phyloP scores from a whole-genome alignment of 177 flowering plant genomes.

The Vitis hybrid region DNA sequence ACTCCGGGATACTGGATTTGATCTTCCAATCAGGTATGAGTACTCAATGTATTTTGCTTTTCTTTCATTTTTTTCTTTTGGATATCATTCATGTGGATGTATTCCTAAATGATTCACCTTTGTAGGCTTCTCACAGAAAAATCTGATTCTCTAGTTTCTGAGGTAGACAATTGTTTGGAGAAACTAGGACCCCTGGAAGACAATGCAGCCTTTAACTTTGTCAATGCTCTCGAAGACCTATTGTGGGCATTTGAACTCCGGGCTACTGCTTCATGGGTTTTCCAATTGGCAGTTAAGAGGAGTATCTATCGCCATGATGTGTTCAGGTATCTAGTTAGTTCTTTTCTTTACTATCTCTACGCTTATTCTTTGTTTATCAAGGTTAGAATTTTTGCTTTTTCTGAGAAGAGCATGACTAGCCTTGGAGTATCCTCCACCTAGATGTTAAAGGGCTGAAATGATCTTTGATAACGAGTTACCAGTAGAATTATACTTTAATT shows the following conservation, averaged over 20 bases:
- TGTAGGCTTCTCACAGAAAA: slow-evolving; percentile 77
- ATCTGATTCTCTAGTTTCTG: slow-evolving; percentile 54
- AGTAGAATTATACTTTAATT: too few species aligned
- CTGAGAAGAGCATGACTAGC: too few species aligned
- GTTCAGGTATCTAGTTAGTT: slow-evolving; percentile 55
- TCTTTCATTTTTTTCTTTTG: slow-evolving; percentile 1
- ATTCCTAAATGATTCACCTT: slow-evolving; percentile 12
- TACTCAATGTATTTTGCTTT: not conserved
- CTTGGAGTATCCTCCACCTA: too few species aligned
- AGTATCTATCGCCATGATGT: slow-evolving; percentile 62
- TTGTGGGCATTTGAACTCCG: slow-evolving; percentile 96
- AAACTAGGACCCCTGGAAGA: slow-evolving; percentile 66
- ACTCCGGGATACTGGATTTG: slow-evolving; percentile 68
- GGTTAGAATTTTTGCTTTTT: not conserved
- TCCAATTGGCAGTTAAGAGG: slow-evolving; percentile 82
- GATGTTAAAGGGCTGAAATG: too few species aligned
- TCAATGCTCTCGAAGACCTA: slow-evolving; percentile 82
- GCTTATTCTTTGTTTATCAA: not conserved
- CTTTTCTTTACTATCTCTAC: not conserved
- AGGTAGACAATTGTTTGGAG: slow-evolving; percentile 62
- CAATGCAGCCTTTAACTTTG: slow-evolving; percentile 86
- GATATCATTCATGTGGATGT: not conserved
- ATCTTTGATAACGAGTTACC: too few species aligned
- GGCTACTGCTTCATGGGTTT: slow-evolving; percentile 95
- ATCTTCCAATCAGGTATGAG: slow-evolving; percentile 79